These are phyloP conservation scores for Tuber borchii DNA, from an alignment of 495 filamentous ascomycete species.

Conservation along the genomic window DNA sequence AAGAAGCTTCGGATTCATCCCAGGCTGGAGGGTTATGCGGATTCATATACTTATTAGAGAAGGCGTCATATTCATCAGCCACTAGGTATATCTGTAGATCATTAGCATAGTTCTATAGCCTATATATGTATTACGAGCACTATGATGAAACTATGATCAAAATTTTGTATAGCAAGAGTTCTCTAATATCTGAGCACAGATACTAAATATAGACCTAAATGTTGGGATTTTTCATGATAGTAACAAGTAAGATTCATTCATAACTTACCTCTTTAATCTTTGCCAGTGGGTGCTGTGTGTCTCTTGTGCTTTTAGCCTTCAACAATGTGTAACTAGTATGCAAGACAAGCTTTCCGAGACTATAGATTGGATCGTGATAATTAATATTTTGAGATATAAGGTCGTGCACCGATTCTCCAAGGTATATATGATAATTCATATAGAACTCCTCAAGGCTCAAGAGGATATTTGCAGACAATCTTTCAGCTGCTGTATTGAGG, in stretches of 20 bases:
- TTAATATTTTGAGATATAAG: slow-evolving; percentile 7
- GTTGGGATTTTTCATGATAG: no score
- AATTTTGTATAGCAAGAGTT: no score
- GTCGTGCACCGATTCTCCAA: background rate
- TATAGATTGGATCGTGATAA: background rate
- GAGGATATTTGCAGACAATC: background rate
- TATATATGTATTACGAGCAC: no score
- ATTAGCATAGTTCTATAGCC: background rate
- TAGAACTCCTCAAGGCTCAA: slow-evolving; percentile 6
- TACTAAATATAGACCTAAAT: no score
- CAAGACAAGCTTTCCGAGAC: background rate
- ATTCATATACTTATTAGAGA: slow-evolving; percentile 11
- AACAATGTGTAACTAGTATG: background rate
- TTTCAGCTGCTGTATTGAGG: background rate
- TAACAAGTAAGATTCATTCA: no score
- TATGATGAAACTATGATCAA: no score
- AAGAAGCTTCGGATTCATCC: background rate
- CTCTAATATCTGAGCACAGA: no score
- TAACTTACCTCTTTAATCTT: slow-evolving; percentile 10
- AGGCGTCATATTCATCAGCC: slow-evolving; percentile 12
- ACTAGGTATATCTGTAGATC: slow-evolving; percentile 9
- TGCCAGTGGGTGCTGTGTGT: slow-evolving; percentile 4
- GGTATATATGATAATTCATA: background rate
- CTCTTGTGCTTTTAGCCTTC: background rate
- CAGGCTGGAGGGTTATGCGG: background rate